Evolutionary conservation across 2,329 filamentous ascomycete genomes (phyloP).

Genomic region (Periglandula ipomoeae): DNA sequence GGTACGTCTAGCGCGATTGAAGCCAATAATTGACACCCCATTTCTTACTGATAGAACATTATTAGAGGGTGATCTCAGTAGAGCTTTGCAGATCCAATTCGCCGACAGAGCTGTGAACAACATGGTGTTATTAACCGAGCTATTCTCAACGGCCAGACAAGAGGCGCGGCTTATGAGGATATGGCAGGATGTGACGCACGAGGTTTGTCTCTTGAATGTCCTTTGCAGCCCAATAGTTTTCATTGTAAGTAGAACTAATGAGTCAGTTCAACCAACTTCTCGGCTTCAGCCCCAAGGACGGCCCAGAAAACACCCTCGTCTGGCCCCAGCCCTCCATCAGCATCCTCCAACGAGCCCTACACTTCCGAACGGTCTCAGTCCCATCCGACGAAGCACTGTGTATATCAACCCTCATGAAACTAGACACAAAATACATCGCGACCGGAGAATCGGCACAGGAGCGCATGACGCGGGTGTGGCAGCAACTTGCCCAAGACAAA

Average conservation of each 20-base stretch:
- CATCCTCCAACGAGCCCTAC: conserved; percentile 16
- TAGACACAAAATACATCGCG: conserved; percentile 14
- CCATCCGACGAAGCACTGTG: conserved; percentile 21
- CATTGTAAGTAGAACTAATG: too few relatives aligned
- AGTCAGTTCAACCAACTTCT: conserved; percentile 14
- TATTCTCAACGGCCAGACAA: conserved; percentile 7
- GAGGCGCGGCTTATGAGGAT: conserved; percentile 13
- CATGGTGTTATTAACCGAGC: conserved; percentile 7
- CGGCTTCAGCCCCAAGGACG: conserved; percentile 6
- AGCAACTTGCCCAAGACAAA: conserved; percentile 9
- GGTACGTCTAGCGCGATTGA: conserved; percentile 9
- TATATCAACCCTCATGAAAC: conserved; percentile 18
- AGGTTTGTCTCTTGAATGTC: too few relatives aligned
- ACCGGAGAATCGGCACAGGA: conserved; percentile 6
- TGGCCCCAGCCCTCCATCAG: conserved; percentile 7
- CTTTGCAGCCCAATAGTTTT: too few relatives aligned
- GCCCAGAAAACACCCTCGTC: conserved; percentile 4
- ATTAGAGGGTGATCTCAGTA: conserved; percentile 23
- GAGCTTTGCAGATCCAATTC: conserved; percentile 24
- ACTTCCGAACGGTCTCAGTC: conserved; percentile 20
- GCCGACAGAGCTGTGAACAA: conserved; percentile 17
- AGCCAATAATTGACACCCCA: too few relatives aligned
- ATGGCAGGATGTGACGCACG: conserved; percentile 13
- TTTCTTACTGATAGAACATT: too few relatives aligned
- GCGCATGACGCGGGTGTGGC: conserved; percentile 18